phyloP scores from a whole-genome alignment of 2,329 filamentous ascomycete species.

The Aspergillus persii region DNA sequence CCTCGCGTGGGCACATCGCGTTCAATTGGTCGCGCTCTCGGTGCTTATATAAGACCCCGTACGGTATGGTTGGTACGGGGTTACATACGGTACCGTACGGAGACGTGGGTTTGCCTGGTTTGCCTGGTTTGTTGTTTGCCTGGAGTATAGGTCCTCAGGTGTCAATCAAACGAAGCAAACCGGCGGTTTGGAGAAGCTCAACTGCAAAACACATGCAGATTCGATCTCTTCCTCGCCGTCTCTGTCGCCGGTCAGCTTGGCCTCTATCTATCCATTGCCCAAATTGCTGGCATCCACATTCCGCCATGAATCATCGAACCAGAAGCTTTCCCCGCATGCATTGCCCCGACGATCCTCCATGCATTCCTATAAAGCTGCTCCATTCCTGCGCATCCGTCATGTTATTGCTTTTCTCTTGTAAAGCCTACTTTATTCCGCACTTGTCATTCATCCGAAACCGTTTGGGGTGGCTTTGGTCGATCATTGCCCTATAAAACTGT shows the following conservation, averaged over 20 bases:
- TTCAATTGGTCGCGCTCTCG: background rate
- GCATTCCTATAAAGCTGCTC: background rate
- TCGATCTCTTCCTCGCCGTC: background rate
- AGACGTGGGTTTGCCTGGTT: background rate
- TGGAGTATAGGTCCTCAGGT: background rate
- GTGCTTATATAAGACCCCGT: background rate
- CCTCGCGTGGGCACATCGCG: background rate
- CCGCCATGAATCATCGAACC: background rate
- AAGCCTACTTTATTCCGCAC: background rate
- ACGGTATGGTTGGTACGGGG: background rate
- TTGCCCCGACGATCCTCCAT: background rate
- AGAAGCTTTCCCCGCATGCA: background rate
- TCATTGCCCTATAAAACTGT: background rate
- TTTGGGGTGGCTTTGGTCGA: background rate
- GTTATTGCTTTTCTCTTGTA: background rate
- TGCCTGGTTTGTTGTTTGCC: background rate
- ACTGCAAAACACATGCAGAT: too few species aligned
- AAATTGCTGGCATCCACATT: background rate
- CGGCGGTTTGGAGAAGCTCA: too few species aligned
- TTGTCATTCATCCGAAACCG: background rate
- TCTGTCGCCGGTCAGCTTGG: background rate
- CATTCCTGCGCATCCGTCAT: background rate
- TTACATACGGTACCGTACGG: background rate
- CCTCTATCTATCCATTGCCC: background rate
- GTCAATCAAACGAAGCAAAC: background rate